These are phyloP conservation scores for Trichaptum fuscoviolaceum DNA, from an alignment of 768 basidiomycete genomes.

Conservation along the genomic window DNA sequence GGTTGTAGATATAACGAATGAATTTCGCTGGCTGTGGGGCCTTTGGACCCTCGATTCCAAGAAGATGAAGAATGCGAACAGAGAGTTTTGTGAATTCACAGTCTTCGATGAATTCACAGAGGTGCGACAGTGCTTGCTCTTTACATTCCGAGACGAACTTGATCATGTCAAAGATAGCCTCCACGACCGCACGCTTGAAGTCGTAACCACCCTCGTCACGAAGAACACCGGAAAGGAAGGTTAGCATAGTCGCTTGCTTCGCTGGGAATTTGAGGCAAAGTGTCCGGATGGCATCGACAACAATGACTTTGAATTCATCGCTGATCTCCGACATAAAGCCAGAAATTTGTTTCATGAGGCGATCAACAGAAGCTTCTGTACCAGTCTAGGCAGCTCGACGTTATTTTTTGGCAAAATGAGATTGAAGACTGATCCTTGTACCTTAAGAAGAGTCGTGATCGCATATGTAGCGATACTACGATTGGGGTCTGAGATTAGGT, in stretches of 20 bases:
- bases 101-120: slow-evolving; percentile 99
- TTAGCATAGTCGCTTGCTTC: slow-evolving; percentile 95
- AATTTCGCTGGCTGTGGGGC: slow-evolving; percentile 97
- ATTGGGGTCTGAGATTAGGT: slow-evolving; percentile 91
- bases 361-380: slow-evolving; percentile 97
- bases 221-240: slow-evolving; percentile 93
- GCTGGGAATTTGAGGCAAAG: slow-evolving; percentile 98
- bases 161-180: slow-evolving; percentile 99
- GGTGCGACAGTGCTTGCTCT: slow-evolving; percentile 94
- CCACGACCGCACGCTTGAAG: slow-evolving; percentile 98
- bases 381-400: slow-evolving; percentile 62
- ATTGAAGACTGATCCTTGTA: slow-evolving; percentile 21
- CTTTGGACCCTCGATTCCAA: slow-evolving; percentile 94
- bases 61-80: slow-evolving; percentile 90
- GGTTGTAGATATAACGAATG: slow-evolving; percentile 99
- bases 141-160: slow-evolving; percentile 94
- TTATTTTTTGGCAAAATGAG: slow-evolving; percentile 3
- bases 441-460: slow-evolving; percentile 97
- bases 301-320: slow-evolving; percentile 99
- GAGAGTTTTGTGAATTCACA: slow-evolving; percentile 99
- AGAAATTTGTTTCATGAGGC: slow-evolving; percentile 98
- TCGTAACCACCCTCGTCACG: slow-evolving; percentile 99
- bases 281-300: slow-evolving; percentile 96
- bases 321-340: slow-evolving; percentile 99
- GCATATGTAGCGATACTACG: slow-evolving; percentile 97